A percentile compares a stretch with the other conserved stretches of the same genome.
Conservation (phyloP, 108 stramenopile genomes). For the Tribonema minus region DNA sequence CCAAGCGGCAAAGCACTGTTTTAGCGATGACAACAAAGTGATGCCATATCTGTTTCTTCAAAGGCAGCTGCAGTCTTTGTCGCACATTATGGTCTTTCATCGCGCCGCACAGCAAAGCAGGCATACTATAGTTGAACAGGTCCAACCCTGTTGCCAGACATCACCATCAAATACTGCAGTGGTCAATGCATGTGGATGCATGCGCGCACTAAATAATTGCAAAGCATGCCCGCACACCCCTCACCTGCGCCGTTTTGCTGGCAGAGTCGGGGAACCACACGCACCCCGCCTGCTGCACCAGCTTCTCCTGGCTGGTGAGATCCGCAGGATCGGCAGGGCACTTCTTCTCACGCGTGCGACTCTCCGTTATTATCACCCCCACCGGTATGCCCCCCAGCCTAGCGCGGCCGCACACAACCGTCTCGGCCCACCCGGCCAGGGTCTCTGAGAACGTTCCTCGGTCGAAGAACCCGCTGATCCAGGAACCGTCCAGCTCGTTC, state of each 20-base stretch:
- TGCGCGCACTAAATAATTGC: too few relatives aligned
- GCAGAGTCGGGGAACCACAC: slow-evolving; percentile 99
- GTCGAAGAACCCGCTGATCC: slow-evolving; percentile 95
- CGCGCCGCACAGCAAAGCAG: too few relatives aligned
- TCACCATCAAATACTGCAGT: too few relatives aligned
- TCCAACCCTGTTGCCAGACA: too few relatives aligned
- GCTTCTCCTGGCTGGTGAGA: slow-evolving; percentile 78
- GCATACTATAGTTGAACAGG: too few relatives aligned
- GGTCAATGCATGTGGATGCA: too few relatives aligned
- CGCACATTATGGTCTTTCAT: too few relatives aligned
- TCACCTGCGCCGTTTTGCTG: slow-evolving; percentile 91
- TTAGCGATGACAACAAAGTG: too few relatives aligned
- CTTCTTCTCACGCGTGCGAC: slow-evolving; percentile 81
- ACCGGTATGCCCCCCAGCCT: slow-evolving; percentile 95
- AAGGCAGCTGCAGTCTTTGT: too few relatives aligned
- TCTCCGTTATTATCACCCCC: slow-evolving; percentile 95
- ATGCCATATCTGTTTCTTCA: too few relatives aligned
- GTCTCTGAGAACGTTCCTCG: slow-evolving; percentile 73
- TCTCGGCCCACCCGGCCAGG: slow-evolving; percentile 96
- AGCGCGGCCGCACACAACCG: slow-evolving; percentile 92
- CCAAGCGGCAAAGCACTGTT: too few relatives aligned
- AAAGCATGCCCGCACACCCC: too few relatives aligned
- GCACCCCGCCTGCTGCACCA: slow-evolving; percentile 74
- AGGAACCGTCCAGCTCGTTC: slow-evolving; percentile 32
- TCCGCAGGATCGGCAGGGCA: slow-evolving; percentile 98